phyloP scores from a whole-genome alignment of 202 grass and related monocot genomes.

The Setaria viridis region DNA sequence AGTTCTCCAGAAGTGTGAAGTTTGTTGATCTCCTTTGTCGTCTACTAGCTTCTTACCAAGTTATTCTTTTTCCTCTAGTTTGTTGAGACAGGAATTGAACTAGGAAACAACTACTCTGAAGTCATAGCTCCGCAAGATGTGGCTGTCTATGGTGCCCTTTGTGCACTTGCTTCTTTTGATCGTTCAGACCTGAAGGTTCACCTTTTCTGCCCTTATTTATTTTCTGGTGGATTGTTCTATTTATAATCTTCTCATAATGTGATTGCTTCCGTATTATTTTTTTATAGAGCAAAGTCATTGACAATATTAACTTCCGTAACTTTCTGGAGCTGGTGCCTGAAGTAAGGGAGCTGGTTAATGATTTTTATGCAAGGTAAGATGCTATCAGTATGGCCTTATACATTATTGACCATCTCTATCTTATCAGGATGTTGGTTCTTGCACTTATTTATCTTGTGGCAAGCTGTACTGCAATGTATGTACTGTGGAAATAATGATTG shows the following conservation, averaged over 20 bases:
- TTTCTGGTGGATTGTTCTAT: not conserved
- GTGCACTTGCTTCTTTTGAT: slow-evolving; percentile 97
- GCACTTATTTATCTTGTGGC: not conserved
- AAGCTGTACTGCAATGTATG: not conserved
- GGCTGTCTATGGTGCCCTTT: slow-evolving; percentile 94
- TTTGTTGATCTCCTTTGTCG: not conserved
- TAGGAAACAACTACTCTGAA: slow-evolving; percentile 91
- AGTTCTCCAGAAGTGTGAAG: not conserved
- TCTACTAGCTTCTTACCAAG: slow-evolving; percentile 13
- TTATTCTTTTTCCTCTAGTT: slow-evolving; percentile 58
- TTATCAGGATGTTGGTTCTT: not conserved
- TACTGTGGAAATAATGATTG: not conserved
- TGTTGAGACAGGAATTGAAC: slow-evolving; percentile 90
- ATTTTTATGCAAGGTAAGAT: slow-evolving; percentile 93
- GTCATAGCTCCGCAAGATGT: slow-evolving; percentile 98
- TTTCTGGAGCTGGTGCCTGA: slow-evolving; percentile 98
- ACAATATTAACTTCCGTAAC: slow-evolving; percentile 93
- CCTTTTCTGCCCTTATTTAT: slow-evolving; percentile 33
- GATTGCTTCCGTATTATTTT: slow-evolving; percentile 5
- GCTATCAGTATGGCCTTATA: slow-evolving; percentile 14
- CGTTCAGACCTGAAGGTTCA: slow-evolving; percentile 94
- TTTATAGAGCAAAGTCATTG: slow-evolving; percentile 90
- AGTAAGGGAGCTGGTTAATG: slow-evolving; percentile 97
- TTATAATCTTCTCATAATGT: slow-evolving; percentile 1
- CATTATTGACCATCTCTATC: not conserved